Percentiles rank a stretch among this genome's conserved stretches.
These are phyloP conservation scores for Chaetomium olivaceum DNA, from an alignment of 2,329 filamentous ascomycete genomes.

Conservation along the genomic window DNA sequence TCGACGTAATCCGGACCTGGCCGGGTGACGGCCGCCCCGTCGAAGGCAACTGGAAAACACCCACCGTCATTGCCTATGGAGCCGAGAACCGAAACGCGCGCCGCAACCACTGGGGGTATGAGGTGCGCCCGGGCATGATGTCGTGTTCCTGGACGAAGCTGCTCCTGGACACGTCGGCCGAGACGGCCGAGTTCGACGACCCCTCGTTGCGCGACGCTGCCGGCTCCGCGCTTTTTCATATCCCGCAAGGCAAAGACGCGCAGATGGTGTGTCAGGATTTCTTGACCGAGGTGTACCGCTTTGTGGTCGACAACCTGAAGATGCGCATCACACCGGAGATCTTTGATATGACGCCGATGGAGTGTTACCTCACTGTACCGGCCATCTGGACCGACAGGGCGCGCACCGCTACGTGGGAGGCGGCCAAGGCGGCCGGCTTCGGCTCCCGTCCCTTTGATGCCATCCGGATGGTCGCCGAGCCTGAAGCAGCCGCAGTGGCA, in stretches of 20 bases:
- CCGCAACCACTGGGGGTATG: slow-evolving; percentile 7
- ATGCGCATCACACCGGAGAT: slow-evolving; percentile 11
- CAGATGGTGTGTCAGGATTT: slow-evolving; percentile 16
- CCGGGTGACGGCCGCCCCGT: slow-evolving; percentile 3
- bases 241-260: slow-evolving; percentile 2
- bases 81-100: slow-evolving; percentile 1
- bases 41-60: slow-evolving; percentile 11
- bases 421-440: slow-evolving; percentile 7
- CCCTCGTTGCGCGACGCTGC: slow-evolving; percentile 5
- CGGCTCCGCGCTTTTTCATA: not conserved
- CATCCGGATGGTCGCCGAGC: slow-evolving; percentile 6
- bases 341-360: slow-evolving; percentile 9
- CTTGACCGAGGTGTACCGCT: slow-evolving; percentile 11
- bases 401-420: not conserved
- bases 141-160: slow-evolving; percentile 10
- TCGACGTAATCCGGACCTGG: slow-evolving; percentile 10
- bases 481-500: slow-evolving; percentile 4
- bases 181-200: slow-evolving; percentile 10
- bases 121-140: slow-evolving; percentile 5
- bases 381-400: slow-evolving; percentile 11
- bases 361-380: slow-evolving; percentile 12
- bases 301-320: slow-evolving; percentile 6
- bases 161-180: slow-evolving; percentile 6
- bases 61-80: slow-evolving; percentile 6
- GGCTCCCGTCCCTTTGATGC: slow-evolving; percentile 2